These are phyloP conservation scores for Populus euphratica DNA, from an alignment of 345 rosid genomes.

Conservation along the genomic window DNA sequence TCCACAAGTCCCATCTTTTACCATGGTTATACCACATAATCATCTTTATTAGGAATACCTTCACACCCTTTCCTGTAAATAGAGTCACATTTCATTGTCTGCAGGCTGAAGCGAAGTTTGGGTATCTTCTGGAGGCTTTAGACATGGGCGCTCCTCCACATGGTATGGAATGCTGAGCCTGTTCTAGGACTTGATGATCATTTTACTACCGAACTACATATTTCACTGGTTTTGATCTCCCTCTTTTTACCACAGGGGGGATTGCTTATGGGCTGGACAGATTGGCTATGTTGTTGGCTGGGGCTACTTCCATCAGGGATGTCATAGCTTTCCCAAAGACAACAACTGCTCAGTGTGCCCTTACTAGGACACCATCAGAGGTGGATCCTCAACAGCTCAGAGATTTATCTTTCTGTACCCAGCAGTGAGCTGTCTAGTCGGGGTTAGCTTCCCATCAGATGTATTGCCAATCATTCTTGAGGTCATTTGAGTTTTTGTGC, in stretches of 20 bases:
- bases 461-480: not conserved
- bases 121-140: slow-evolving; percentile 91
- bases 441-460: not conserved
- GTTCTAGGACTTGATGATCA: not conserved
- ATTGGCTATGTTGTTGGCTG: slow-evolving; percentile 79
- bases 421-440: slow-evolving; percentile 8
- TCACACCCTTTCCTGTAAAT: not conserved
- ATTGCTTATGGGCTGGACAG: slow-evolving; percentile 93
- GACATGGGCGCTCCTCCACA: slow-evolving; percentile 99
- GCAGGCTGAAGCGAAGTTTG: slow-evolving; percentile 93
- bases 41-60: not conserved
- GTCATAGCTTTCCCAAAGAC: slow-evolving; percentile 98
- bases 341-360: slow-evolving; percentile 88
- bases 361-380: slow-evolving; percentile 81
- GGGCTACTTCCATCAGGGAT: slow-evolving; percentile 78
- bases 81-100: slow-evolving; percentile 2
- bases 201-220: not conserved
- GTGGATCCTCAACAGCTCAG: slow-evolving; percentile 83
- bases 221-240: not conserved
- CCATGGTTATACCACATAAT: not conserved
- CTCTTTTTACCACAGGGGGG: slow-evolving; percentile 52
- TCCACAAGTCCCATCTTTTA: not conserved
- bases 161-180: slow-evolving; percentile 43
- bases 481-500: not conserved
- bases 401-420: slow-evolving; percentile 54